Evolutionary conservation across 306 rosid species (phyloP), one percentile per base, ranked within the genome.

Genomic region (Cicer judaicum): DNA sequence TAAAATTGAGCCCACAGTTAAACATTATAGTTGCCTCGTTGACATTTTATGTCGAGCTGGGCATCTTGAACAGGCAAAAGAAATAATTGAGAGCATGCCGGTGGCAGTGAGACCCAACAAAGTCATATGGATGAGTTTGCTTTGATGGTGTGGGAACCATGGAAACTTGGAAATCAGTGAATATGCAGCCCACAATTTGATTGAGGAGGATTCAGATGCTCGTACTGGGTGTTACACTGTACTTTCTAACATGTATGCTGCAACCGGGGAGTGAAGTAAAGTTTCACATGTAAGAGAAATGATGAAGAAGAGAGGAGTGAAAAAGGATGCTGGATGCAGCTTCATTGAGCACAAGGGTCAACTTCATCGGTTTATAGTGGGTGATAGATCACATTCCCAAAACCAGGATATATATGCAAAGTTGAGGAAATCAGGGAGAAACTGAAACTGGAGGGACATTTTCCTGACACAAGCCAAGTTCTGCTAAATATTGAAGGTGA

Each of bases 1-100:
- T 79, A 86, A 79, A 68, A 84, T 88, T 34, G 70, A 84, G 75
- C 89, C 90, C 50, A 69, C 88, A 15, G 79, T 88, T 68, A 90
- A 88, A 44, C 88, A 88, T 81, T 87, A 87, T 5, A 90, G 89
- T 71, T 85, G 89, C 85, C 79, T 82, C 8, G 83, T 86, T 1
- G 88, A 87, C 83, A 78, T 85, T 73, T 80, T 87, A 68, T 87
- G 90, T 64, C 84, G 85, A 29, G 92, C 89, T n/a, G 95, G 92
- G 21, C 70, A 80, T 76, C 82, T 85, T 36, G 85, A 87, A 29
- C 87, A 82, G 78, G 90, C 91, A 6, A 85, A 78, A 66, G 59
- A 62, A 66, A 53, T 83, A 43, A 78, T 87, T 42, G 87, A 82
- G 60, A 77, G 74, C 68, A 87, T 89, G 90, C 86, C 91, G 12